Evolutionary conservation across 805 yeast species (phyloP).

Genomic region (Clavispora asparagi): DNA sequence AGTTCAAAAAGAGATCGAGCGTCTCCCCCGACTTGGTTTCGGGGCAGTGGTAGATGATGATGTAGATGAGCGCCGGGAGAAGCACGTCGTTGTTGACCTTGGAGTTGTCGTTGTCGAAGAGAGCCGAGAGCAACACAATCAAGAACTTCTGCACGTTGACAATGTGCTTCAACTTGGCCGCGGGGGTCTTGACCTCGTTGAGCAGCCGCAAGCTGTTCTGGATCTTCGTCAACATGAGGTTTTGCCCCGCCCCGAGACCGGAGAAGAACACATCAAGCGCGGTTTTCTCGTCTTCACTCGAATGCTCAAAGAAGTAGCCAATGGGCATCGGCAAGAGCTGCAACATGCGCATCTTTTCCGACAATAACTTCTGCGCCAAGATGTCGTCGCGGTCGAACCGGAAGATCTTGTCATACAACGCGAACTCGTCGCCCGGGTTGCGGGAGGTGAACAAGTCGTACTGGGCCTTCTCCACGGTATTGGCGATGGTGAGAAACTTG

Average conservation of each 20-base stretch:
- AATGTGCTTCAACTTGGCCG: conserved; percentile 25
- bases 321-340: conserved; percentile 24
- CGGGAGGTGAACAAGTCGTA: conserved; percentile 22
- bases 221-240: conserved; percentile 13
- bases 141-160: conserved; percentile 29
- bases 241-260: conserved; percentile 4
- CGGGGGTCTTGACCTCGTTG: conserved; percentile 24
- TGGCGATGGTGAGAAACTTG: conserved; percentile 30
- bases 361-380: conserved; percentile 29
- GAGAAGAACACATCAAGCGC: conserved; percentile 9
- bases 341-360: conserved; percentile 27
- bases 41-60: conserved; percentile 26
- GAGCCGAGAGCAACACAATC: conserved; percentile 14
- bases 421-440: conserved; percentile 22
- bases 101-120: conserved; percentile 15
- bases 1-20: conserved; percentile 30
- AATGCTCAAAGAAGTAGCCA: conserved; percentile 24
- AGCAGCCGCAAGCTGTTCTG: conserved; percentile 15
- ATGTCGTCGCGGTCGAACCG: conserved; percentile 36
- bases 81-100: conserved; percentile 34
- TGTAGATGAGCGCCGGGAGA: conserved; percentile 34
- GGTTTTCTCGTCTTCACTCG: conserved; percentile 5
- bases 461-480: conserved; percentile 31
- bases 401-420: conserved; percentile 35
- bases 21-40: conserved; percentile 6